Conservation (phyloP, 768 basidiomycete species). For the Imleria badia region DNA sequence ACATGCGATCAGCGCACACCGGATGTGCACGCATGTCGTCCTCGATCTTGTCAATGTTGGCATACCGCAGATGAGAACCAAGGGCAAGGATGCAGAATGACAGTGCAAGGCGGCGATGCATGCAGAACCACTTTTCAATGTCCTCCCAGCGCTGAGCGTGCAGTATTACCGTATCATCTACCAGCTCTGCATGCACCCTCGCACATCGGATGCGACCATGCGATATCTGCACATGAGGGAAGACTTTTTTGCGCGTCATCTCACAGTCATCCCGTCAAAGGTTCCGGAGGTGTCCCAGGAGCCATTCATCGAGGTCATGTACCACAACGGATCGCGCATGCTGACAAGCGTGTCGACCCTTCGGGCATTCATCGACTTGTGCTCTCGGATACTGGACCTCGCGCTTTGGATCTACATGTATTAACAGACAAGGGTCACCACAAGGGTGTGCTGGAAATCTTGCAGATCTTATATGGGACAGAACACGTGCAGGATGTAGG, state of each 20-base stretch:
- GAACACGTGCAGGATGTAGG: slow-evolving; percentile 48
- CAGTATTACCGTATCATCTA: slow-evolving; percentile 80
- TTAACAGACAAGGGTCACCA: slow-evolving; percentile 75
- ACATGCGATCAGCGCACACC: slow-evolving; percentile 64
- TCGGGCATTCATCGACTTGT: slow-evolving; percentile 74
- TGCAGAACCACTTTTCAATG: slow-evolving; percentile 54
- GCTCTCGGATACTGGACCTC: slow-evolving; percentile 83
- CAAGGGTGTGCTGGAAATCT: slow-evolving; percentile 69
- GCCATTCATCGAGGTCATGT: slow-evolving; percentile 57
- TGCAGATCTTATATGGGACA: slow-evolving; percentile 80
- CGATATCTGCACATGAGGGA: slow-evolving; percentile 86
- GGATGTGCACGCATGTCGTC: slow-evolving; percentile 78
- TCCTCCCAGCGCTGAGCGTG: slow-evolving; percentile 78
- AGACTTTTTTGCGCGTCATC: slow-evolving; percentile 85
- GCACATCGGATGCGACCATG: slow-evolving; percentile 77
- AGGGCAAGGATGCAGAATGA: slow-evolving; percentile 39
- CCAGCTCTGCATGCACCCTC: slow-evolving; percentile 84
- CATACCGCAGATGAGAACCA: slow-evolving; percentile 54
- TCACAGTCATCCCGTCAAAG: slow-evolving; percentile 70
- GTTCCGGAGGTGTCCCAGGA: slow-evolving; percentile 51
- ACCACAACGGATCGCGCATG: slow-evolving; percentile 69
- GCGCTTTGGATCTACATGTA: slow-evolving; percentile 88
- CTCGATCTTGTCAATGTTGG: slow-evolving; percentile 75
- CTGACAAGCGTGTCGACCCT: slow-evolving; percentile 66
- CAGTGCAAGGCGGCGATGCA: slow-evolving; percentile 29